Percentiles rank a stretch among this genome's conserved stretches.
Evolutionary conservation across 441 rosid species (phyloP).

Genomic region (Omphalea diandra): DNA sequence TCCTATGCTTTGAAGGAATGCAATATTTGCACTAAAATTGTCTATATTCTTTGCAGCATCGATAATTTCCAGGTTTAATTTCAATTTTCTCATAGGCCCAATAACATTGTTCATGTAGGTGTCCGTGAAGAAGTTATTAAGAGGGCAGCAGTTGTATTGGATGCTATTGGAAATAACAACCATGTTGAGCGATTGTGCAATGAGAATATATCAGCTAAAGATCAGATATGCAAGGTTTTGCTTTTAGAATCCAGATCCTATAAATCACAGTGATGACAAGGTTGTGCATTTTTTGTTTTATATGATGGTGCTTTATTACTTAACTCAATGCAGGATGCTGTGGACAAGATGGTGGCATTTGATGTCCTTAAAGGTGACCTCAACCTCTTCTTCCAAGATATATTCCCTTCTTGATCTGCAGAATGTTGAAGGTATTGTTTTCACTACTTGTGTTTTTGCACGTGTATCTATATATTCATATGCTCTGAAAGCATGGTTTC

Average conservation of each 20-base stretch:
- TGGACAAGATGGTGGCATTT: slow-evolving; percentile 66
- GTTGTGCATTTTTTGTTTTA: background rate
- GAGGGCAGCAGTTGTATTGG: slow-evolving; percentile 73
- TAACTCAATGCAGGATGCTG: slow-evolving; percentile 55
- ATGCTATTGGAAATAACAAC: slow-evolving; percentile 47
- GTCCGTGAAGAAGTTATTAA: slow-evolving; percentile 77
- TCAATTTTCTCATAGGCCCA: slow-evolving; percentile 6
- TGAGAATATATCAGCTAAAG: slow-evolving; percentile 60
- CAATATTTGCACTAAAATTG: background rate
- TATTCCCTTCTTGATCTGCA: slow-evolving; percentile 43
- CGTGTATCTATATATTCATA: background rate
- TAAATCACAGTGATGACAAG: slow-evolving; percentile 10
- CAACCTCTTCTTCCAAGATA: slow-evolving; percentile 51
- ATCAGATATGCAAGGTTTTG: slow-evolving; percentile 68
- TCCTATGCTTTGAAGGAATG: background rate
- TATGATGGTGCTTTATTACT: slow-evolving; percentile 13
- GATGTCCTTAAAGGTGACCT: slow-evolving; percentile 61
- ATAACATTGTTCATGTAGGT: slow-evolving; percentile 41
- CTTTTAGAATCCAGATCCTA: slow-evolving; percentile 12
- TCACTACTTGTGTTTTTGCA: background rate
- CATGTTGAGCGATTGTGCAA: slow-evolving; percentile 50
- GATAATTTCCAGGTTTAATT: background rate
- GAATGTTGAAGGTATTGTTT: slow-evolving; percentile 17
- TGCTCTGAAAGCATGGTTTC: background rate
- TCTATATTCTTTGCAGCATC: background rate